Evolutionary conservation across 495 filamentous ascomycete species (phyloP).

Genomic region (Aspergillus ellipticus): DNA sequence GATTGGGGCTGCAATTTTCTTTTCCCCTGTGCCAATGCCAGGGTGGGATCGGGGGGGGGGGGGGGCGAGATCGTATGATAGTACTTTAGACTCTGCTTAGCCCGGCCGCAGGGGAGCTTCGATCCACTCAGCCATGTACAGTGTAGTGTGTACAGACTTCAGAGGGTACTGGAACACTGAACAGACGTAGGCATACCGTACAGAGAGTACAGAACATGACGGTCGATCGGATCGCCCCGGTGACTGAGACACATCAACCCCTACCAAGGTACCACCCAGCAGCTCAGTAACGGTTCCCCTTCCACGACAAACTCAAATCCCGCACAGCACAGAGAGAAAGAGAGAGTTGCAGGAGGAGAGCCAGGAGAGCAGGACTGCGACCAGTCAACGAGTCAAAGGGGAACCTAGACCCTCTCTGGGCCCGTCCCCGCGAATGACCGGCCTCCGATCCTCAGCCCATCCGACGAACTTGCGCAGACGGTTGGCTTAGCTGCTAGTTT

Average conservation of each 20-base stretch:
- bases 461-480: background rate
- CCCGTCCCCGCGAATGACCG: slow-evolving; percentile 17
- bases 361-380: too few relatives aligned
- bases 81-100: background rate
- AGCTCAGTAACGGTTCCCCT: too few relatives aligned
- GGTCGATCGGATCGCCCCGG: slow-evolving; percentile 40
- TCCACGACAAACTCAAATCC: background rate
- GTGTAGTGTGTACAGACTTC: too few relatives aligned
- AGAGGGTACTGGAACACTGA: too few relatives aligned
- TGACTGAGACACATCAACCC: slow-evolving; percentile 26
- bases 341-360: too few relatives aligned
- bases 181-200: too few relatives aligned
- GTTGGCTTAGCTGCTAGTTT: too few relatives aligned
- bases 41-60: background rate
- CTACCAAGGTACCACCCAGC: slow-evolving; percentile 3
- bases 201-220: too few relatives aligned
- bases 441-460: slow-evolving; percentile 10
- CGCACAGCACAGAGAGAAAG: background rate
- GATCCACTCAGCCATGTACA: too few relatives aligned
- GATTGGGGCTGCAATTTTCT: background rate
- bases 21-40: background rate
- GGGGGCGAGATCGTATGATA: slow-evolving; percentile 1
- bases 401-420: slow-evolving; percentile 12
- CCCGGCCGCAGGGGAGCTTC: background rate
- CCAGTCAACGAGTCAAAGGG: background rate